These are phyloP conservation scores for Eimeria sp. DNA, from an alignment of 169 alveolate genomes.

Conservation along the genomic window DNA sequence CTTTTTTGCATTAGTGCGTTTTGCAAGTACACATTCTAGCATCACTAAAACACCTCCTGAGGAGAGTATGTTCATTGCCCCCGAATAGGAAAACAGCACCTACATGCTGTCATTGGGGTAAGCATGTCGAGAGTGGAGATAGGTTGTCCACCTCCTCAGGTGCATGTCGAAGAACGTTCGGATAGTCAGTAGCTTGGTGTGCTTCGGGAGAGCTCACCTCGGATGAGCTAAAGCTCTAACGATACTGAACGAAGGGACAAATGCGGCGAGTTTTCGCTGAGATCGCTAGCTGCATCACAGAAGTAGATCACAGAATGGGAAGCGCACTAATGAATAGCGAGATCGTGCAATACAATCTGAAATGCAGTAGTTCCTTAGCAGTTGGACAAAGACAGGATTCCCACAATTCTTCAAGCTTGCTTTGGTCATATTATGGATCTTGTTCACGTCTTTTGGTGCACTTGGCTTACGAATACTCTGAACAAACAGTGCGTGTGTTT, in stretches of 20 bases:
- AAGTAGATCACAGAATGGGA: not conserved
- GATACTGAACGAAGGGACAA: not conserved
- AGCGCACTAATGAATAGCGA: not conserved
- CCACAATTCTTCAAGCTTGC: not conserved
- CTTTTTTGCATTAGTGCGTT: not conserved
- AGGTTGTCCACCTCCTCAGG: not conserved
- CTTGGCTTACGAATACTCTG: not conserved
- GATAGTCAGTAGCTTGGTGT: not conserved
- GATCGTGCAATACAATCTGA: not conserved
- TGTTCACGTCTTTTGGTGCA: not conserved
- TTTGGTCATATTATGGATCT: not conserved
- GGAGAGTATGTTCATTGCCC: not conserved
- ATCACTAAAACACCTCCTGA: not conserved
- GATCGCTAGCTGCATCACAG: not conserved
- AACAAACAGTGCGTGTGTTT: not conserved
- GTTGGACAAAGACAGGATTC: not conserved
- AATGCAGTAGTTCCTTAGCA: not conserved
- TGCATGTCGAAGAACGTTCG: not conserved
- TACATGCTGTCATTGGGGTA: not conserved
- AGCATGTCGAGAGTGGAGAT: not conserved
- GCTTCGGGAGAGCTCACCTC: not conserved
- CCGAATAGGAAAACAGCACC: not conserved
- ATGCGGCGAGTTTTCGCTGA: not conserved
- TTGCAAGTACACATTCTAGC: not conserved
- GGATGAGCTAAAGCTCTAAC: not conserved